Conservation (phyloP, 2,329 filamentous ascomycete species). For the Pseudonectria buxi region DNA sequence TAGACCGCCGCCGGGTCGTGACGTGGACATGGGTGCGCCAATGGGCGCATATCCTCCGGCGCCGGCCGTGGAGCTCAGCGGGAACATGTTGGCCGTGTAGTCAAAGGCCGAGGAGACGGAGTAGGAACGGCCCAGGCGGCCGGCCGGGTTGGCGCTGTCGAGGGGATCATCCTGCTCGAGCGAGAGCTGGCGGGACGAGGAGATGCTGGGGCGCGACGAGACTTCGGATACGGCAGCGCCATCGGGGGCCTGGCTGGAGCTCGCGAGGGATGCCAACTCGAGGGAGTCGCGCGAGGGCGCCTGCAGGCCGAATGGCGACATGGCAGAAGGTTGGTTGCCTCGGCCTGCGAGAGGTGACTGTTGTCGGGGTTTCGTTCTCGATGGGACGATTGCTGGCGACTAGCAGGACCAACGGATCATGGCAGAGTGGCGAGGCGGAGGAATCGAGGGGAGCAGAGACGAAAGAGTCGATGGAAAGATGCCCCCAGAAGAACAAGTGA, state of each 20-base stretch:
- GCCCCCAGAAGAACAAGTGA: constrained; percentile 10
- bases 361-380: constrained; percentile 1
- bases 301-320: constrained; percentile 37
- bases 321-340: constrained; percentile 26
- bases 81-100: constrained; percentile 88
- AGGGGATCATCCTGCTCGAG: constrained; percentile 77
- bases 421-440: constrained; percentile 3
- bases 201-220: constrained; percentile 77
- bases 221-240: constrained; percentile 52
- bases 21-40: constrained; percentile 61
- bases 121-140: constrained; percentile 58
- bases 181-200: constrained; percentile 87
- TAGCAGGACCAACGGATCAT: constrained; percentile 23
- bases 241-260: constrained; percentile 55
- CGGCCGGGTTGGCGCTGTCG: constrained; percentile 46
- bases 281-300: constrained; percentile 74
- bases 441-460: constrained; percentile 5
- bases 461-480: constrained; percentile 3
- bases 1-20: constrained; percentile 41
- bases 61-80: constrained; percentile 72
- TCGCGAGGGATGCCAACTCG: constrained; percentile 91
- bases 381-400: constrained; percentile 2
- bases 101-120: constrained; percentile 92
- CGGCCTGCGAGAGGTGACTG: constrained; percentile 1
- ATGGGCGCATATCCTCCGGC: constrained; percentile 75